Conservation (phyloP, 1,139 yeast genomes). For the Blastobotrys niveus region DNA sequence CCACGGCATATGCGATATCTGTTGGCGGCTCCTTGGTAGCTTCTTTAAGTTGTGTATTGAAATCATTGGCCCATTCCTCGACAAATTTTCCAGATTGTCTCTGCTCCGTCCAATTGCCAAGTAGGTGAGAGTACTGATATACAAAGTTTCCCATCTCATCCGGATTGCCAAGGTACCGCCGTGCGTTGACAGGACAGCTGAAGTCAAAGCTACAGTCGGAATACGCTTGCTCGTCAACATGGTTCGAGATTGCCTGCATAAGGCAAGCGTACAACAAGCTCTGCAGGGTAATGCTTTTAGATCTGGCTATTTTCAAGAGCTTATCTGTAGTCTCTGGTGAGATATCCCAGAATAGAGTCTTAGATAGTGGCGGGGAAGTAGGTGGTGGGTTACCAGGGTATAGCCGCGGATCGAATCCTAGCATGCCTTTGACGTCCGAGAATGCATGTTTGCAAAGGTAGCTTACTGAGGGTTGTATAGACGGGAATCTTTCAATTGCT, state of each 20-base stretch:
- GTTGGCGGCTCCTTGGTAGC: conserved; percentile 7
- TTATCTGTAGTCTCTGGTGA: conserved; percentile 6
- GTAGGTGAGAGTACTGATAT: conserved; percentile 9
- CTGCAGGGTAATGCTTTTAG: conserved; percentile 7
- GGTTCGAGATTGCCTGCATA: conserved; percentile 4
- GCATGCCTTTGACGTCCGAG: no score
- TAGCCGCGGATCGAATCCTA: no score
- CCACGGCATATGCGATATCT: conserved; percentile 17
- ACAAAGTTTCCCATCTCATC: conserved; percentile 22
- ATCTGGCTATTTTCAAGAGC: conserved; percentile 12
- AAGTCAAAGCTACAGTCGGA: neutral
- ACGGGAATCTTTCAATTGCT: no score
- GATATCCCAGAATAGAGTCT: conserved; percentile 15
- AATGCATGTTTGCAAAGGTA: no score
- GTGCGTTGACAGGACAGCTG: conserved; percentile 22
- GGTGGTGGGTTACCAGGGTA: conserved; percentile 13
- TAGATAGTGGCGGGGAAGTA: conserved; percentile 15
- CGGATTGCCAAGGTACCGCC: conserved; percentile 15
- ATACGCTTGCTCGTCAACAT: neutral
- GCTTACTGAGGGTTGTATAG: no score
- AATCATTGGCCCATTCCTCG: conserved; percentile 16
- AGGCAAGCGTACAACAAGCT: conserved; percentile 8
- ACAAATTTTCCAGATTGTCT: neutral
- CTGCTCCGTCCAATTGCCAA: neutral
- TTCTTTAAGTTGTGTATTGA: conserved; percentile 8